Evolutionary conservation across 169 alveolate genomes (phyloP).

Genomic region (Plasmodium blacklocki): DNA sequence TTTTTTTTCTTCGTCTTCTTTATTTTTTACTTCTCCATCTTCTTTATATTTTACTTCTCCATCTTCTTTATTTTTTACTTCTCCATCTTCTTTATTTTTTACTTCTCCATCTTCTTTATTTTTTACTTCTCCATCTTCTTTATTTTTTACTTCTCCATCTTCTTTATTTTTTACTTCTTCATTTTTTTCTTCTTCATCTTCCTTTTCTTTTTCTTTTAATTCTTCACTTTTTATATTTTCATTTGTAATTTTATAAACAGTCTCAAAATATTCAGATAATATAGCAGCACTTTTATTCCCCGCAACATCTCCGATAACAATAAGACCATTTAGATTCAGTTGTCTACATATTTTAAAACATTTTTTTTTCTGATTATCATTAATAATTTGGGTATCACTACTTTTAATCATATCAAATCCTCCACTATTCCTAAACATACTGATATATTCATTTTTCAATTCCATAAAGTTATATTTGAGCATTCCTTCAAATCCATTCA

Average conservation of each 20-base stretch:
- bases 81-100: not conserved
- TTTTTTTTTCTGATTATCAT: conserved; percentile 89
- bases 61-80: not conserved
- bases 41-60: not conserved
- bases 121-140: not conserved
- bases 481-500: conserved; percentile 93
- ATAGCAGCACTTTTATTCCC: conserved; percentile 95
- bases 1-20: not conserved
- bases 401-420: conserved; percentile 97
- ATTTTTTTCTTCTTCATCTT: not conserved
- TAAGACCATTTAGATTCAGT: conserved; percentile 94
- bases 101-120: not conserved
- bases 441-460: conserved; percentile 91
- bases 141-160: not conserved
- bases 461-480: conserved; percentile 91
- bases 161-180: not conserved
- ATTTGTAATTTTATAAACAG: not conserved
- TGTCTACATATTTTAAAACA: conserved; percentile 82
- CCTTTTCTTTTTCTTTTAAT: not conserved
- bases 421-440: conserved; percentile 94
- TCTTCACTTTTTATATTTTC: not conserved
- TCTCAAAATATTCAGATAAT: conserved; percentile 94
- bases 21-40: not conserved
- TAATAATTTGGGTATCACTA: conserved; percentile 94
- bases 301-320: conserved; percentile 97